These are phyloP conservation scores for Mycena capillaripes DNA, from an alignment of 768 basidiomycete genomes.

Conservation along the genomic window DNA sequence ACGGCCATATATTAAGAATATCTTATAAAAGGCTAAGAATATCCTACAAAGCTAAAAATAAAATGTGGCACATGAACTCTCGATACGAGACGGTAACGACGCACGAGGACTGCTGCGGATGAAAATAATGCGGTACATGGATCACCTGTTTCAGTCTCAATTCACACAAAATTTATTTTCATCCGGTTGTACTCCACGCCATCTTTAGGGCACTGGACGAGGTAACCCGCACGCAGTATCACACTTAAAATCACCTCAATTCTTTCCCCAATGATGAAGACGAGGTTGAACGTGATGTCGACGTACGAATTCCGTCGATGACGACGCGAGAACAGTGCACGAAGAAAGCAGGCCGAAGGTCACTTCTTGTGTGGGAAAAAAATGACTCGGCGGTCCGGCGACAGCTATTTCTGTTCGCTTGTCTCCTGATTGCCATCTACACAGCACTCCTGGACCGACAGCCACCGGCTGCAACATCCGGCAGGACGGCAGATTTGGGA, in stretches of 20 bases:
- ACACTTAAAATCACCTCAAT: conserved; percentile 16
- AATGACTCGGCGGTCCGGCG: conserved; percentile 18
- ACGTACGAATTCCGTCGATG: conserved; percentile 4
- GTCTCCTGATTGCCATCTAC: conserved; percentile 17
- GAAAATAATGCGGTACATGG: conserved; percentile 11
- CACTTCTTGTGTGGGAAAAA: neutral
- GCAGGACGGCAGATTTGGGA: conserved; percentile 15
- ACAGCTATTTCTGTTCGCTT: neutral
- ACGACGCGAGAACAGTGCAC: conserved; percentile 12
- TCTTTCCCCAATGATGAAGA: conserved; percentile 18
- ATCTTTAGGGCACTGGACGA: conserved; percentile 10
- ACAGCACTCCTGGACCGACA: neutral
- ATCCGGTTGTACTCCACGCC: conserved; percentile 17
- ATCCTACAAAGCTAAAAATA: conserved; percentile 5
- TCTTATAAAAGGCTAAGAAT: neutral
- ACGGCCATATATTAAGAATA: neutral
- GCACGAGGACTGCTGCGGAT: conserved; percentile 11
- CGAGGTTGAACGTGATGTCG: conserved; percentile 3
- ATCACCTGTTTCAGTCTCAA: conserved; percentile 20
- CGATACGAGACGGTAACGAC: too few species aligned
- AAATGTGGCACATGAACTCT: conserved; percentile 11
- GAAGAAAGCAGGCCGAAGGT: conserved; percentile 14
- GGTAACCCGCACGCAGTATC: conserved; percentile 19
- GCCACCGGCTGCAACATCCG: conserved; percentile 20
- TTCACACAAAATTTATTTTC: conserved; percentile 14